Conservation (phyloP, 2,329 filamentous ascomycete genomes). For the Fusarium nodosum region DNA sequence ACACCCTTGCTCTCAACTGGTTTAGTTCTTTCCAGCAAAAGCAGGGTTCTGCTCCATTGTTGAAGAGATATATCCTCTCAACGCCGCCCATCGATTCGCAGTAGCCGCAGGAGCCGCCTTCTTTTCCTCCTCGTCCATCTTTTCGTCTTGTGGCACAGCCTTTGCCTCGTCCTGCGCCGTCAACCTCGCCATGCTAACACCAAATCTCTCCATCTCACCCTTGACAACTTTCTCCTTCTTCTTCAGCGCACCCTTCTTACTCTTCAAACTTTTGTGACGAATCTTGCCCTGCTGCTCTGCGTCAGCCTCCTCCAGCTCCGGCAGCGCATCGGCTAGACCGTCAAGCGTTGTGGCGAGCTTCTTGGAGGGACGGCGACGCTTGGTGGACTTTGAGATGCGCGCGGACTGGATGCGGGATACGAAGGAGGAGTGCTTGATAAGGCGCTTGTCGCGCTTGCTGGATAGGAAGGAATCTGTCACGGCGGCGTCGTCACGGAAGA, state of each 20-base stretch:
- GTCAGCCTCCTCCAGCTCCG: conserved; percentile 68
- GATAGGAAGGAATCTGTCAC: conserved; percentile 72
- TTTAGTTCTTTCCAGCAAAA: conserved; percentile 63
- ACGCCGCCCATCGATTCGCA: conserved; percentile 79
- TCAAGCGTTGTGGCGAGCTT: conserved; percentile 83
- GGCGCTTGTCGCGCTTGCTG: conserved; percentile 85
- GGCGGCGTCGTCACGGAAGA: conserved; percentile 65
- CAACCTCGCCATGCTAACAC: conserved; percentile 84
- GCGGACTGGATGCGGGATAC: conserved; percentile 79
- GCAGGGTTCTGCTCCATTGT: conserved; percentile 92
- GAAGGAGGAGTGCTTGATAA: conserved; percentile 84
- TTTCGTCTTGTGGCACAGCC: conserved; percentile 33
- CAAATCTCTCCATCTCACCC: conserved; percentile 87
- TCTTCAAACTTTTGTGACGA: conserved; percentile 79
- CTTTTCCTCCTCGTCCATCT: conserved; percentile 35
- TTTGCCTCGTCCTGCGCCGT: conserved; percentile 52
- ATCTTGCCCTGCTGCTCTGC: conserved; percentile 70
- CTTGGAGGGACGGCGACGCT: conserved; percentile 73
- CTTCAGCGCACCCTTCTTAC: conserved; percentile 83
- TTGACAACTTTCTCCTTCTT: conserved; percentile 83
- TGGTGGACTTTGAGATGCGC: conserved; percentile 44
- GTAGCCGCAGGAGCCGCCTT: conserved; percentile 55
- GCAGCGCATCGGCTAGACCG: conserved; percentile 83
- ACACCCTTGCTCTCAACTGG: no score
- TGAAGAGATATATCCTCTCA: conserved; percentile 85